Evolutionary conservation across 2,329 filamentous ascomycete species (phyloP), one percentile per base, ranked within the genome.

Genomic region (Ceratocystis alfenasii): DNA sequence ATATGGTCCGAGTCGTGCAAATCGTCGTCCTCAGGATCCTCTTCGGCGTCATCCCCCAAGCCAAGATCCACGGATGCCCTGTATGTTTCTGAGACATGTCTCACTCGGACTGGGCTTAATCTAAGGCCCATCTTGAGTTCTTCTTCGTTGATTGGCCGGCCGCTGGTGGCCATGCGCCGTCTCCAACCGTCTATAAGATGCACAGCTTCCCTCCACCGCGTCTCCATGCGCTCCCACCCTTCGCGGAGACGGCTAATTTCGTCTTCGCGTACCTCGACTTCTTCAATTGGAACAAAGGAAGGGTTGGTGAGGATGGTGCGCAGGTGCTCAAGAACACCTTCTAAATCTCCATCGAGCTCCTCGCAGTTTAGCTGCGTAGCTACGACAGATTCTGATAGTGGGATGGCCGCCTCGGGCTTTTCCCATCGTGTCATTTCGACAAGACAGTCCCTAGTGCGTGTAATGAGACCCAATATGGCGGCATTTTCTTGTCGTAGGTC

Each of bases 201-300:
- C 12, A 97, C 86, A 0, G 94, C 90, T 73, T 97, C 93, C 69
- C 85, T 87, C 90, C 94, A 96, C 63, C 91, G 84, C 25, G 79
- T 82, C 74, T 97, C 92, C 89, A 97, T 96, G 75, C 88, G 91
- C 73, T 95, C 89, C 87, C 93, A 95, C 17, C 92, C 90, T 65
- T 88, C 84, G 65, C 90, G 85, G 61, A 99, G 79, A 63, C 89
- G 83, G 64, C 83, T 81, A 69, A 99, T 97, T 74, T 96, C 92
- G 68, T 95, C 88, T 69, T 99, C 93, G 65, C 93, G 85, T n/a
- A 91, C 77, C 72, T 95, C 87, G 1, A 99, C 90, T 74, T 97
- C 94, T 71, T 97, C 94, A 25, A 97, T 84, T 0, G 93, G 89
- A 15, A 96, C 94, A 74, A 97, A 99, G 1, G 92, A 95, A 1